A percentile compares a stretch with the other conserved stretches of the same genome.
Evolutionary conservation across 2,329 filamentous ascomycete genomes (phyloP).

Genomic region (Biscogniauxia sp.): DNA sequence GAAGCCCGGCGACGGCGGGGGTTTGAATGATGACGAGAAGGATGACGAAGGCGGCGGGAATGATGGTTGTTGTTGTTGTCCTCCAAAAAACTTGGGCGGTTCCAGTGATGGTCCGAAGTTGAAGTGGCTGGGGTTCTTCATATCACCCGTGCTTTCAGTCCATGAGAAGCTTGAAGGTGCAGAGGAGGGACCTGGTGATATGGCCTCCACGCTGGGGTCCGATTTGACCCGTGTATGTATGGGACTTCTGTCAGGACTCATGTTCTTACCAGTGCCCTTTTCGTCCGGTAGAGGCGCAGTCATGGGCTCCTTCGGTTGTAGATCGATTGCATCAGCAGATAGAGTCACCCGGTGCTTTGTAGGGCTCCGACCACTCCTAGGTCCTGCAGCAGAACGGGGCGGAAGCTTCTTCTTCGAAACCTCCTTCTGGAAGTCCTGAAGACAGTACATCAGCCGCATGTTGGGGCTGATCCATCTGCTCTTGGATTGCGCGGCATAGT

Average conservation of each 20-base stretch:
- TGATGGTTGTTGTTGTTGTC: slow-evolving; percentile 8
- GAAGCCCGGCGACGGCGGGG: slow-evolving; percentile 41
- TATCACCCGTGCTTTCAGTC: slow-evolving; percentile 48
- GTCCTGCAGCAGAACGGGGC: slow-evolving; percentile 47
- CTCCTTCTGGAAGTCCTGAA: slow-evolving; percentile 76
- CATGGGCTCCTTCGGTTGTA: slow-evolving; percentile 53
- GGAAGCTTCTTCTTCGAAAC: slow-evolving; percentile 49
- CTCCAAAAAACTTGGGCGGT: slow-evolving; percentile 37
- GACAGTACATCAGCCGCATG: slow-evolving; percentile 87
- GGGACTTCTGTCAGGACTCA: slow-evolving; percentile 42
- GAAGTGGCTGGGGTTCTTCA: slow-evolving; percentile 41
- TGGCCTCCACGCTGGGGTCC: slow-evolving; percentile 47
- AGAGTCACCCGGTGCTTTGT: slow-evolving; percentile 60
- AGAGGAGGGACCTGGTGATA: slow-evolving; percentile 64
- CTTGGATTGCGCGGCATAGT: slow-evolving; percentile 75
- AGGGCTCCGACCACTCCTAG: slow-evolving; percentile 51
- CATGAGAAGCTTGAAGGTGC: slow-evolving; percentile 64
- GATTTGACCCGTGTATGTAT: slow-evolving; percentile 52
- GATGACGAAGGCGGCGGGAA: slow-evolving; percentile 28
- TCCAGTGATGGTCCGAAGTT: slow-evolving; percentile 35
- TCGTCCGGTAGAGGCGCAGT: slow-evolving; percentile 61
- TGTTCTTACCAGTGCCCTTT: slow-evolving; percentile 41
- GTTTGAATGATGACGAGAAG: slow-evolving; percentile 31
- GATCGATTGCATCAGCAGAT: slow-evolving; percentile 57
- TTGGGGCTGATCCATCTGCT: slow-evolving; percentile 89